Percentiles rank a stretch among this genome's conserved stretches.
phyloP scores from a whole-genome alignment of 106 monocot genomes.

The Acorus calamus region DNA sequence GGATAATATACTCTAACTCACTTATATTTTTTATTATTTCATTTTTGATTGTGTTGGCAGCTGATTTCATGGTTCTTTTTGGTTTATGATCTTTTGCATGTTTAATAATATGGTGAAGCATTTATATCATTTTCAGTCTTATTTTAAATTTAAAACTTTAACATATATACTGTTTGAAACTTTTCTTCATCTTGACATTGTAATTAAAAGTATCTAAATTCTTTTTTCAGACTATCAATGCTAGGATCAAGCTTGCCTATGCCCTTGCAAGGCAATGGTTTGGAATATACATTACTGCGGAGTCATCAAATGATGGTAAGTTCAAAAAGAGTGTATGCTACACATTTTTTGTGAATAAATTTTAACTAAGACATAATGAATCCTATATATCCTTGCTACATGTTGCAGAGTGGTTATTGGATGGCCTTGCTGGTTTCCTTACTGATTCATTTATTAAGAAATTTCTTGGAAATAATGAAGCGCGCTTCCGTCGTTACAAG shows the following conservation, averaged over 20 bases:
- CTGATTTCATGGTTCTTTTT: too few relatives aligned
- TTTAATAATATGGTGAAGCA: too few relatives aligned
- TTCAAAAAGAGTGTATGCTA: not conserved
- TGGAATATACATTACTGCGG: conserved; percentile 72
- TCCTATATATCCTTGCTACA: not conserved
- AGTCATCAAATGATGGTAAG: conserved; percentile 77
- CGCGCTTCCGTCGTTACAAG: conserved; percentile 86
- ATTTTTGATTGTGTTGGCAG: too few relatives aligned
- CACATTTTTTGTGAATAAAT: not conserved
- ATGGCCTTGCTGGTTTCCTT: conserved; percentile 94
- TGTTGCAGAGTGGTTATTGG: conserved; percentile 79
- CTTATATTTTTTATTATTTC: too few relatives aligned
- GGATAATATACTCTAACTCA: too few relatives aligned
- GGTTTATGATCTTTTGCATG: too few relatives aligned
- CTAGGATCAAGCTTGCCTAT: conserved; percentile 89
- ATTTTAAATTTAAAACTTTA: too few relatives aligned
- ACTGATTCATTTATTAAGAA: conserved; percentile 72
- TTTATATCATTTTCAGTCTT: too few relatives aligned
- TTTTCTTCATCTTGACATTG: too few relatives aligned
- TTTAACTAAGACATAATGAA: not conserved
- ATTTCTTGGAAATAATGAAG: conserved; percentile 95
- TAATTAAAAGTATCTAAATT: too few relatives aligned
- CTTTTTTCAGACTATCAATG: conserved; percentile 56
- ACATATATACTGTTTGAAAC: too few relatives aligned
- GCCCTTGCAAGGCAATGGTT: conserved; percentile 97